Evolutionary conservation across 169 alveolate species (phyloP), one percentile per base, ranked within the genome.

Genomic region (Amoebophrya sp.): DNA sequence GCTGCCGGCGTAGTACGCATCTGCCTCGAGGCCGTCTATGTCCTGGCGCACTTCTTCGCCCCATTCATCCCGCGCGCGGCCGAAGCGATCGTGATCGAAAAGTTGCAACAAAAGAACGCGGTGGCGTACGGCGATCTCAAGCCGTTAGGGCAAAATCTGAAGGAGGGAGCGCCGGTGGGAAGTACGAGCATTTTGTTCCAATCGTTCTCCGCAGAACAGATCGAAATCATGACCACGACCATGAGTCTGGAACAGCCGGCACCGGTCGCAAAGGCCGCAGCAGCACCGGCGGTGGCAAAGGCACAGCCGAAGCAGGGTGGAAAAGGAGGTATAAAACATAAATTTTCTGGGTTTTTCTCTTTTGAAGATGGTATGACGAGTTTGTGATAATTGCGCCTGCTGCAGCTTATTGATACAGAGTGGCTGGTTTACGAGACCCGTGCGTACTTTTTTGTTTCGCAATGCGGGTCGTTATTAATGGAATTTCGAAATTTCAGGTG

Each of bases 1-100:
- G 91, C 83, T 2, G 83, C 83, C 10, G 83, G 83, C 39, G 94
- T 95, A 29, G 95, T 97, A n/a, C 95, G 99, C 88, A 91, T 95
- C n/a, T 95, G 95, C 91, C 94, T 97, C 90, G 98, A 97, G 94
- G 96, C 97, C n/a, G 94, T 97, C 40, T 97, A 97, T 93, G 95
- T 95, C 77, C 92, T 97, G 91, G 97, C 97, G 25, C 97, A 96
- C 93, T 93, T 97, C 92, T 91, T 97, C 88, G 96, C 96, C 53
- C 98, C 98, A 18, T 94, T 96, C 93, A 93, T 96, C 38, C 98
- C 99, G 12, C 41, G 38, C 39, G 96, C 98, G 0, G 95, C 98
- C 32, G 95, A 93, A 0, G 94, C 92, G 66, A 94, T 97, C 40
- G 25, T 77, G 90, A 3, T 77, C 23, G 90, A 77, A 25, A 32